phyloP scores from a whole-genome alignment of 805 yeast species.

The Candida chilensis region DNA sequence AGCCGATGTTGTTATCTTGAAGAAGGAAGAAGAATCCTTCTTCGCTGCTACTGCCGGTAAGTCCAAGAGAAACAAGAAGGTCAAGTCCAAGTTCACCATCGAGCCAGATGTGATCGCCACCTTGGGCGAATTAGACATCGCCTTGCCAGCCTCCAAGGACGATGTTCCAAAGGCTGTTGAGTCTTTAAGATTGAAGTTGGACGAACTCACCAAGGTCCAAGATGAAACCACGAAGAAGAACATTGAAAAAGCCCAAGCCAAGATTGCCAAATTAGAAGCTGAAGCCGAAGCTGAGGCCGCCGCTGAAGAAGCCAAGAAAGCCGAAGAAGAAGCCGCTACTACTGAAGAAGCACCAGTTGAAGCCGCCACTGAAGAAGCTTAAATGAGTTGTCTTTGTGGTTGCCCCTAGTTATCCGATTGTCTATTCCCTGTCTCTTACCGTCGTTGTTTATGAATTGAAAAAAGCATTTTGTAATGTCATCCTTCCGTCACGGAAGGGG shows the following conservation, averaged over 20 bases:
- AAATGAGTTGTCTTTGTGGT: too few relatives aligned
- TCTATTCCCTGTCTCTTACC: too few relatives aligned
- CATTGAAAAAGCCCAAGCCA: constrained; percentile 68
- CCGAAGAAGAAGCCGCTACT: constrained; percentile 5
- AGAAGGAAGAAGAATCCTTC: constrained; percentile 52
- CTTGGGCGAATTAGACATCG: constrained; percentile 65
- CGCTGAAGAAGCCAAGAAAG: constrained; percentile 13
- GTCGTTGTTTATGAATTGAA: too few relatives aligned
- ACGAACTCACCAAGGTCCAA: constrained; percentile 60
- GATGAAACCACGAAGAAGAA: constrained; percentile 74
- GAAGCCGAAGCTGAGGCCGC: constrained; percentile 38
- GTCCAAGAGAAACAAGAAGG: constrained; percentile 41
- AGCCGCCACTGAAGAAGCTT: too few relatives aligned
- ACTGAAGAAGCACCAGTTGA: background rate
- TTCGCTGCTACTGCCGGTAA: constrained; percentile 45
- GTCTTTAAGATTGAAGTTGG: constrained; percentile 64
- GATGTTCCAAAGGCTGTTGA: constrained; percentile 60
- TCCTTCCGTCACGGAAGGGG: too few relatives aligned
- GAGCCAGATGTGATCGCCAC: constrained; percentile 75
- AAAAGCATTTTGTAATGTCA: too few relatives aligned
- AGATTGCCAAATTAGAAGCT: constrained; percentile 60
- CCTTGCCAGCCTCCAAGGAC: constrained; percentile 70
- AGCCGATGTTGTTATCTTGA: constrained; percentile 52
- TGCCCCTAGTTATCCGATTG: too few relatives aligned
- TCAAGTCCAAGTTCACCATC: constrained; percentile 53